phyloP scores from a whole-genome alignment of 1,284 basidiomycete species.

The Cryptococcus sp. region DNA sequence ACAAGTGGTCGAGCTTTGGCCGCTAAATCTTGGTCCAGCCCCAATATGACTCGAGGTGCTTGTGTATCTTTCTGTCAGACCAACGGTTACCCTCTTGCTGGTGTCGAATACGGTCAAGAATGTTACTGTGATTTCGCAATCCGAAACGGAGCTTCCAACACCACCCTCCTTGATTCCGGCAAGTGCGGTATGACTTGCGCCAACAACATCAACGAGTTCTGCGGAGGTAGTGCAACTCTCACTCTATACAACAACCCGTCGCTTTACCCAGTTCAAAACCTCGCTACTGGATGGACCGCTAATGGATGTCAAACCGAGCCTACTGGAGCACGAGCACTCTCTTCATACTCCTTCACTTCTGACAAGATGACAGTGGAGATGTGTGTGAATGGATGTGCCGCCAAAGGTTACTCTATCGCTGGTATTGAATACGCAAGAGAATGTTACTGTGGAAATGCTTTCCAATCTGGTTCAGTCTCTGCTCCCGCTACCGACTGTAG shows the following conservation, averaged over 20 bases:
- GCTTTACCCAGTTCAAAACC: conserved; percentile 44
- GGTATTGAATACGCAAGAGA: conserved; percentile 1
- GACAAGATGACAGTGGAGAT: conserved; percentile 3
- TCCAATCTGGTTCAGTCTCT: conserved; percentile 6
- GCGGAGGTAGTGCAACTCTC: conserved; percentile 37
- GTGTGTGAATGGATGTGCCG: background rate
- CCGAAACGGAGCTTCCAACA: conserved; percentile 23
- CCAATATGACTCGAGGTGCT: conserved; percentile 29
- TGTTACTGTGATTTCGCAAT: conserved; percentile 34
- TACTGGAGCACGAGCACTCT: conserved; percentile 27
- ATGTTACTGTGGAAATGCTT: conserved; percentile 3
- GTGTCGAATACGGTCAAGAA: conserved; percentile 31
- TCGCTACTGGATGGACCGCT: conserved; percentile 30
- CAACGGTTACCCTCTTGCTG: conserved; percentile 22
- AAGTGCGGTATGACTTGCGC: conserved; percentile 30
- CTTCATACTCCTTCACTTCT: conserved; percentile 8
- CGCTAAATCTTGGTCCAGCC: conserved; percentile 8
- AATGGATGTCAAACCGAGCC: conserved; percentile 39
- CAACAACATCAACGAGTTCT: conserved; percentile 28
- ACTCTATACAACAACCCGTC: conserved; percentile 54
- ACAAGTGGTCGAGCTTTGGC: conserved; percentile 29
- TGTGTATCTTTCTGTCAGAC: conserved; percentile 21
- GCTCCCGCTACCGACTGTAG: background rate
- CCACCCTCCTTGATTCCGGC: conserved; percentile 17
- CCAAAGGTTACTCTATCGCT: background rate